Conservation (phyloP, 2,329 filamentous ascomycete species). For the Fusarium sp. region DNA sequence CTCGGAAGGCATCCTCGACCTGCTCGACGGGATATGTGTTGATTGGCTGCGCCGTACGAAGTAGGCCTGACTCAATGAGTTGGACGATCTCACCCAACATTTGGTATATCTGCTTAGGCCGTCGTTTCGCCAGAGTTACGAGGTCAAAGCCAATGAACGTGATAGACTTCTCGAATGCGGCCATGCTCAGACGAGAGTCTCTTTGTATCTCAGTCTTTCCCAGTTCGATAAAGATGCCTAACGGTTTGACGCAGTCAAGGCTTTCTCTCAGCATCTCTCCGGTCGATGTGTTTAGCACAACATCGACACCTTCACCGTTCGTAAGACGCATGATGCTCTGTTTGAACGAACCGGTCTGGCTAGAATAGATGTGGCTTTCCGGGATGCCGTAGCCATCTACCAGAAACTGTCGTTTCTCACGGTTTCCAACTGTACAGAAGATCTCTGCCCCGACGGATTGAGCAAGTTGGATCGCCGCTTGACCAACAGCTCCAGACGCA, state of each 20-base stretch:
- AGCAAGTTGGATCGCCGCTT: conserved; percentile 1
- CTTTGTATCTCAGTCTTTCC: not conserved
- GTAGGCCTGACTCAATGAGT: not conserved
- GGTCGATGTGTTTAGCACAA: not conserved
- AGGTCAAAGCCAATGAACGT: conserved; percentile 6
- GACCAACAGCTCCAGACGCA: conserved; percentile 2
- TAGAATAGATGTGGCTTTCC: not conserved
- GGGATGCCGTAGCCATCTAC: not conserved
- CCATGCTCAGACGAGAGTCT: not conserved
- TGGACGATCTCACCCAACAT: not conserved
- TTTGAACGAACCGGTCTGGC: not conserved
- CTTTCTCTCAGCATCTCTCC: conserved; percentile 12
- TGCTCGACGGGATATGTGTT: not conserved
- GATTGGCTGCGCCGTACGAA: not conserved
- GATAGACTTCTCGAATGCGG: not conserved
- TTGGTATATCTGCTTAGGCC: not conserved
- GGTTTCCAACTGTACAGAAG: conserved; percentile 2
- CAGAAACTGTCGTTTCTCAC: not conserved
- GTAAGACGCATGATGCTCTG: not conserved
- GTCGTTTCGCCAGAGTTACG: not conserved
- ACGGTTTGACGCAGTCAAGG: not conserved
- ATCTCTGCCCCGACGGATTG: not conserved
- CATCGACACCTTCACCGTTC: not conserved
- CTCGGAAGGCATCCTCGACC: not conserved
- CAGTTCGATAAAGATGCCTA: conserved; percentile 3